These are phyloP conservation scores for Cornus controversa DNA, from an alignment of 148 eudicot species.

Conservation along the genomic window DNA sequence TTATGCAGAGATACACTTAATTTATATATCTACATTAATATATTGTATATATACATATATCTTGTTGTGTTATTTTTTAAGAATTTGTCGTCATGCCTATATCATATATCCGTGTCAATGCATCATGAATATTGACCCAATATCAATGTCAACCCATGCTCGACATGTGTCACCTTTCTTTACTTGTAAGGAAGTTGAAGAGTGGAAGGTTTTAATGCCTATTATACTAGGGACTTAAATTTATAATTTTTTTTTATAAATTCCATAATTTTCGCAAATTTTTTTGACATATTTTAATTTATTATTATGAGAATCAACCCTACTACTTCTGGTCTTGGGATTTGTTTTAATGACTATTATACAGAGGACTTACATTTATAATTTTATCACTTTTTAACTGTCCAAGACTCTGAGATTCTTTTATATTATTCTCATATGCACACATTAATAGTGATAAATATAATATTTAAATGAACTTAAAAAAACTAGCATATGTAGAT, in stretches of 20 bases:
- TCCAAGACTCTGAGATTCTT: neutral
- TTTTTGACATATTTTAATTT: too few relatives aligned
- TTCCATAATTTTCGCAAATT: too few relatives aligned
- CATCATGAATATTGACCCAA: too few relatives aligned
- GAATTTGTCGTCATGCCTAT: too few relatives aligned
- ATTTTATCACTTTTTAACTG: neutral
- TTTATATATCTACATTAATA: too few relatives aligned
- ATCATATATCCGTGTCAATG: neutral
- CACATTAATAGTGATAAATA: neutral
- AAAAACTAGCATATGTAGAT: neutral
- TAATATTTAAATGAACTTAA: neutral
- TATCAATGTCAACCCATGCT: too few relatives aligned
- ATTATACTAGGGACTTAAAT: neutral
- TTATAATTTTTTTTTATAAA: too few relatives aligned
- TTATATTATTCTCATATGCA: neutral
- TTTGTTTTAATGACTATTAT: neutral
- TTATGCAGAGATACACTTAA: too few relatives aligned
- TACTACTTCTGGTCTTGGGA: too few relatives aligned
- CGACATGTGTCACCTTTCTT: neutral
- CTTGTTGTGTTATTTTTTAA: too few relatives aligned
- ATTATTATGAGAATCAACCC: too few relatives aligned
- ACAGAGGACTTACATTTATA: neutral
- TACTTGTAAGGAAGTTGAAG: neutral
- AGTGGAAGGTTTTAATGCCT: neutral
- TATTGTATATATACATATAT: too few relatives aligned